phyloP scores from a whole-genome alignment of 1,139 yeast genomes.

The Saccharomycopsis phalli region DNA sequence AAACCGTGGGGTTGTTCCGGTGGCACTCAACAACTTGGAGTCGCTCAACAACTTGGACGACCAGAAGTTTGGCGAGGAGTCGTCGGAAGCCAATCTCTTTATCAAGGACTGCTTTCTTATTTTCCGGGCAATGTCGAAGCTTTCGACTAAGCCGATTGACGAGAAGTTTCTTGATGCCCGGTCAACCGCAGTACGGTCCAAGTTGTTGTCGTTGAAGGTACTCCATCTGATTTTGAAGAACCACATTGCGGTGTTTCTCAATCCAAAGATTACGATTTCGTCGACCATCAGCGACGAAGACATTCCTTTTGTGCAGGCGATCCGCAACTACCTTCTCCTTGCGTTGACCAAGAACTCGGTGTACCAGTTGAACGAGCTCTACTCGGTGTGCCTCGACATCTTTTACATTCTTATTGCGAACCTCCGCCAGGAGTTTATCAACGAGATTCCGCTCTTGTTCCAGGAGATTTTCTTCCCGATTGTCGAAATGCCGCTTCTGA shows the following conservation, averaged over 20 bases:
- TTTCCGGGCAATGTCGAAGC: constrained; percentile 89
- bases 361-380: constrained; percentile 83
- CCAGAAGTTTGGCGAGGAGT: constrained; percentile 42
- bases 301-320: constrained; percentile 65
- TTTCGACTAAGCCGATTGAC: constrained; percentile 76
- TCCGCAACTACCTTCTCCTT: constrained; percentile 76
- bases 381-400: constrained; percentile 84
- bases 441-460: constrained; percentile 89
- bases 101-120: constrained; percentile 89
- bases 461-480: constrained; percentile 93
- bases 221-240: constrained; percentile 80
- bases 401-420: constrained; percentile 84
- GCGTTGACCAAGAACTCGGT: constrained; percentile 89
- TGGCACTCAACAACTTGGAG: constrained; percentile 54
- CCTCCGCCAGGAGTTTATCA: constrained; percentile 77
- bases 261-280: constrained; percentile 51
- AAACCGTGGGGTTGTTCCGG: constrained; percentile 27
- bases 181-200: constrained; percentile 87
- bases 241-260: constrained; percentile 74
- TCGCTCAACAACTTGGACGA: constrained; percentile 48
- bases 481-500: constrained; percentile 83
- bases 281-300: constrained; percentile 50
- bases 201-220: constrained; percentile 77
- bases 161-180: constrained; percentile 72
- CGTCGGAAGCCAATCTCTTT: constrained; percentile 52